Base-by-base conservation (phyloP, 345 rosid genomes). In the Populus ilicifolia region DNA sequence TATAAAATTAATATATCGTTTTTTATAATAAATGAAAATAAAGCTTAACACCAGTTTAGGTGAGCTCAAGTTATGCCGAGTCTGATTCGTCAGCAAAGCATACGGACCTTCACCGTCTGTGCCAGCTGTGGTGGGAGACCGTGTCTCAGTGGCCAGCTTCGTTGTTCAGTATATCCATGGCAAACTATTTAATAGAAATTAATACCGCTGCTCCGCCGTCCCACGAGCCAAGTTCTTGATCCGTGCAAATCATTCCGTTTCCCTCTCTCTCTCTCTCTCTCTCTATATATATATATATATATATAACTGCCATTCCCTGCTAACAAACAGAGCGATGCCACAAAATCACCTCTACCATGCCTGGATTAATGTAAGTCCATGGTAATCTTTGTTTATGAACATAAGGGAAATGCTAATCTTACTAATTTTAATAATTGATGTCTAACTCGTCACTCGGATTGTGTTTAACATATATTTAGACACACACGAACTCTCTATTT, bases 121-220 rank as follows among this genome's bases (percentile, higher is more conserved):
- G 38, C 33, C 66, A 72, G 39, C 72, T 14, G 25, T 6, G 18
- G 16, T 3, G 54, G 72, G 72, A 50, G 78, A 21, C 48, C n/a
- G 20, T 33, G 72, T 35, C 50, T 9, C 33, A 5, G 8, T 2
- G 70, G 71, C 8, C 17, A 73, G 46, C 16, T 35, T 20, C 23
- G 14, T 20, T 1, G 61, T 21, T 77, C 39, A 18, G 10, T 33
- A 20, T 56, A 54, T 35, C 39, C 77, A 48, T 67, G 73, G 77
- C 68, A 6, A 27, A 27, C 5, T 20, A 20, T 5, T 6, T 5
- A 3, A 38, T 20, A 30, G 18, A 30, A 23, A 25, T 7, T 50
- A 71, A 6, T 13, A 13, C 29, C 27, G 43, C n/a, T 12, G 46
- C 46, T 7, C 56, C 71, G 67, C 81, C 77, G 77, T 63, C 81